Percentiles rank a stretch among this genome's conserved stretches.
Conservation (phyloP, 139 green algal genomes). For the Picochlorum sp. region DNA sequence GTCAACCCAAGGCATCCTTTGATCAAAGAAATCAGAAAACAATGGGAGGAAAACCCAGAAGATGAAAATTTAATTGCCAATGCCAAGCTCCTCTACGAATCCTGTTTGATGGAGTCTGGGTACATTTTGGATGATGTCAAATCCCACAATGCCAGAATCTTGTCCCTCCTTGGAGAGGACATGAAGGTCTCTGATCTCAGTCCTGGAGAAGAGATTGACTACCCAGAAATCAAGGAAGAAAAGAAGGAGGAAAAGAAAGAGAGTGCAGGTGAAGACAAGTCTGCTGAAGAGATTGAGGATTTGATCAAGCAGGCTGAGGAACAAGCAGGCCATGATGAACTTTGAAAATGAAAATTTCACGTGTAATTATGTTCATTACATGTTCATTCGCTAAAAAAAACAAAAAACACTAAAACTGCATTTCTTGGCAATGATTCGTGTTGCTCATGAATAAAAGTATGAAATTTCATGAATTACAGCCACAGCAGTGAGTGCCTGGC, state of each 20-base stretch:
- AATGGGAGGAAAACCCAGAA: conserved; percentile 35
- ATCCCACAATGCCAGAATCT: background rate
- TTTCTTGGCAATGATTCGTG: no score
- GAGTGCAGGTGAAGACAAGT: background rate
- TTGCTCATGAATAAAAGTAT: no score
- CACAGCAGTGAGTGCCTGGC: no score
- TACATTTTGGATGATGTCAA: conserved; percentile 16
- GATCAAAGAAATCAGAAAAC: conserved; percentile 61
- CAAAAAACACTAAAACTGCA: conserved; percentile 5
- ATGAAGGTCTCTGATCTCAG: conserved; percentile 1
- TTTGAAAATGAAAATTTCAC: conserved; percentile 3
- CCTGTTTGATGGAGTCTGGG: conserved; percentile 83
- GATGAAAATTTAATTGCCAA: conserved; percentile 18
- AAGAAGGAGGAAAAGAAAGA: background rate
- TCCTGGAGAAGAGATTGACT: conserved; percentile 4
- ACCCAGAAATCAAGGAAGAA: conserved; percentile 9
- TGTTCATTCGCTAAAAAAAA: no score
- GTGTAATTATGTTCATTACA: background rate
- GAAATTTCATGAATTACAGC: no score
- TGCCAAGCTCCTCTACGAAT: conserved; percentile 85
- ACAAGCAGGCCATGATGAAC: conserved; percentile 1
- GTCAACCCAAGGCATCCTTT: conserved; percentile 95
- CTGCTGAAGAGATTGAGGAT: background rate
- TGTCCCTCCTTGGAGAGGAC: conserved; percentile 1
- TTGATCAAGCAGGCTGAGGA: conserved; percentile 4